Evolutionary conservation across 805 yeast species (phyloP).

Genomic region (Yamadazyma endophytica): DNA sequence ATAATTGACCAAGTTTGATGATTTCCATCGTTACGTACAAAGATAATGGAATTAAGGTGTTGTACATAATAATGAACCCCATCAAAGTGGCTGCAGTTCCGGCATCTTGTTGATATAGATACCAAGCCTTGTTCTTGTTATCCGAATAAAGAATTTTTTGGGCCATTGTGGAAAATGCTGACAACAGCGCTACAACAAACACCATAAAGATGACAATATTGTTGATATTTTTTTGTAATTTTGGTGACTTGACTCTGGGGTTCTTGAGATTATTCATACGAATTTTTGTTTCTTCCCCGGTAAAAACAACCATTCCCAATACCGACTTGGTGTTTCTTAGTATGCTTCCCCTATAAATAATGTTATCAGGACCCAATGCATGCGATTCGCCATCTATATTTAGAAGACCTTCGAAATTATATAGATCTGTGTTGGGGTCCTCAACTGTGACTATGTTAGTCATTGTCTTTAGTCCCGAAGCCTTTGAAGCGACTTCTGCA

Average conservation of each 20-base stretch:
- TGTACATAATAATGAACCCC: slow-evolving; percentile 97
- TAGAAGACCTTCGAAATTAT: slow-evolving; percentile 83
- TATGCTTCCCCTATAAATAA: slow-evolving; percentile 88
- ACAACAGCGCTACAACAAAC: slow-evolving; percentile 62
- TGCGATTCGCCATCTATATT: slow-evolving; percentile 34
- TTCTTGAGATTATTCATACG: slow-evolving; percentile 91
- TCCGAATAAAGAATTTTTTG: slow-evolving; percentile 50
- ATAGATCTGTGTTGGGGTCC: slow-evolving; percentile 88
- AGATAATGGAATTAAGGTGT: slow-evolving; percentile 91
- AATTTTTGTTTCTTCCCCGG: slow-evolving; percentile 94
- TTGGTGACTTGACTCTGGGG: slow-evolving; percentile 91
- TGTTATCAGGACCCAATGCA: slow-evolving; percentile 75
- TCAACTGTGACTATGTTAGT: slow-evolving; percentile 63
- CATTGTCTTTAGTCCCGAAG: slow-evolving; percentile 46
- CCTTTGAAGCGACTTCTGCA: slow-evolving; percentile 46
- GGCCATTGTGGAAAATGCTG: slow-evolving; percentile 81
- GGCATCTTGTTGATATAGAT: slow-evolving; percentile 64
- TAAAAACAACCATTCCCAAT: slow-evolving; percentile 80
- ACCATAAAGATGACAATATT: slow-evolving; percentile 87
- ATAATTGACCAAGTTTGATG: slow-evolving; percentile 81
- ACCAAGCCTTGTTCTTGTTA: slow-evolving; percentile 57
- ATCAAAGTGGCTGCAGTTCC: slow-evolving; percentile 86
- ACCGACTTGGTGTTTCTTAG: slow-evolving; percentile 75
- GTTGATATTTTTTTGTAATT: slow-evolving; percentile 79
- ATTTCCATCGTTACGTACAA: slow-evolving; percentile 96